Evolutionary conservation across 768 basidiomycete genomes (phyloP).

Genomic region (Pluteus cervinus): DNA sequence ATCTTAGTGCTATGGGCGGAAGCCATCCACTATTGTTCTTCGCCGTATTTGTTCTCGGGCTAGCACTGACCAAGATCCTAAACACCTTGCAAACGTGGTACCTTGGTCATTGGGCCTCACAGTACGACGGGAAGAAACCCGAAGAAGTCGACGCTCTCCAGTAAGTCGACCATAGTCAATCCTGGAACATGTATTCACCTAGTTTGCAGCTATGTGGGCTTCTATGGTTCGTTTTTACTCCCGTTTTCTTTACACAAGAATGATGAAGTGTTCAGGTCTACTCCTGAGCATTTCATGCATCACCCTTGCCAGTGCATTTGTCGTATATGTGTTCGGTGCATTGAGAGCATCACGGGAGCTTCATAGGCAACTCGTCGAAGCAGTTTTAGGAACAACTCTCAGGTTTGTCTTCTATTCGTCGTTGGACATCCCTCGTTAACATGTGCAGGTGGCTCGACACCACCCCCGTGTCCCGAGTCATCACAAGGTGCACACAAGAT

Average conservation of each 20-base stretch:
- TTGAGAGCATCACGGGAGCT: slow-evolving; percentile 48
- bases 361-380: slow-evolving; percentile 43
- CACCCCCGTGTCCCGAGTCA: slow-evolving; percentile 43
- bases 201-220: too few species aligned
- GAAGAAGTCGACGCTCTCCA: slow-evolving; percentile 24
- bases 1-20: slow-evolving; percentile 27
- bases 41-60: slow-evolving; percentile 16
- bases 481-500: slow-evolving; percentile 60
- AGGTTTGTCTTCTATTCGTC: too few species aligned
- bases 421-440: not conserved
- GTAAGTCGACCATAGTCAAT: too few species aligned
- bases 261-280: slow-evolving; percentile 2
- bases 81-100: slow-evolving; percentile 34
- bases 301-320: slow-evolving; percentile 28
- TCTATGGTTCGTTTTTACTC: too few species aligned
- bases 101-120: slow-evolving; percentile 39
- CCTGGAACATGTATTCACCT: too few species aligned
- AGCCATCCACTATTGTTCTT: slow-evolving; percentile 29
- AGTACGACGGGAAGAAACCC: slow-evolving; percentile 30
- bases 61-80: slow-evolving; percentile 18
- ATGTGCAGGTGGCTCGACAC: slow-evolving; percentile 40
- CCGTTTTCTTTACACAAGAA: too few species aligned
- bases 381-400: slow-evolving; percentile 54
- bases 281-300: slow-evolving; percentile 11
- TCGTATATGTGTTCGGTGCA: slow-evolving; percentile 38